phyloP scores from a whole-genome alignment of 257 asterid genomes.

The Rhazya stricta region DNA sequence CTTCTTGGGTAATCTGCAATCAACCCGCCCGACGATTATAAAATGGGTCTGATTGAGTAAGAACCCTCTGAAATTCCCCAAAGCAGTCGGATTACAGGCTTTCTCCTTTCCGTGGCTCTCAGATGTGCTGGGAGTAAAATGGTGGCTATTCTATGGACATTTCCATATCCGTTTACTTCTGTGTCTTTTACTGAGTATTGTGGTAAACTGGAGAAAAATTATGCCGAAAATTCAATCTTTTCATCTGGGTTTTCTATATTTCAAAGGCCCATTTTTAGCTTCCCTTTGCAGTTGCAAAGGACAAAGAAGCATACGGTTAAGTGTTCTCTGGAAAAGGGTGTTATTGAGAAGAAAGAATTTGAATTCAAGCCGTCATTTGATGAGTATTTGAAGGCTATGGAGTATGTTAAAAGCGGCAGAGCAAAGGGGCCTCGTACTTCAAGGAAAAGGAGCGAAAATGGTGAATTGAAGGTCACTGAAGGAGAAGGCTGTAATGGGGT shows the following conservation, averaged over 20 bases:
- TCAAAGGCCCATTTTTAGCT: conserved; percentile 27
- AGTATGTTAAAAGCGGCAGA: conserved; percentile 41
- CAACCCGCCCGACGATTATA: no score
- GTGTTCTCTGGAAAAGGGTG: conserved; percentile 26
- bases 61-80: no score
- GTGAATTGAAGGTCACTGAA: conserved; percentile 7
- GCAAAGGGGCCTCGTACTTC: conserved; percentile 14
- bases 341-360: conserved; percentile 42
- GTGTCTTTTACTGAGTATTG: background rate
- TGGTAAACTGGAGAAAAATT: background rate
- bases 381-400: conserved; percentile 85
- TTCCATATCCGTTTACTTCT: background rate
- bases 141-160: conserved; percentile 2
- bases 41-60: no score
- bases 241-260: conserved; percentile 26
- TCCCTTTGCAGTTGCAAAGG: conserved; percentile 26
- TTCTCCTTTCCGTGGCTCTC: background rate
- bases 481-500: background rate
- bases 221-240: conserved; percentile 17
- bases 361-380: conserved; percentile 73
- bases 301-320: conserved; percentile 17
- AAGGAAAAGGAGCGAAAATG: conserved; percentile 8
- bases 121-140: conserved; percentile 2
- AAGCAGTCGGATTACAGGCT: background rate
- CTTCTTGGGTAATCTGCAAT: no score